Evolutionary conservation across 2,329 filamentous ascomycete species (phyloP), one percentile per base, ranked within the genome.

Genomic region (Epichloe glyceriae): DNA sequence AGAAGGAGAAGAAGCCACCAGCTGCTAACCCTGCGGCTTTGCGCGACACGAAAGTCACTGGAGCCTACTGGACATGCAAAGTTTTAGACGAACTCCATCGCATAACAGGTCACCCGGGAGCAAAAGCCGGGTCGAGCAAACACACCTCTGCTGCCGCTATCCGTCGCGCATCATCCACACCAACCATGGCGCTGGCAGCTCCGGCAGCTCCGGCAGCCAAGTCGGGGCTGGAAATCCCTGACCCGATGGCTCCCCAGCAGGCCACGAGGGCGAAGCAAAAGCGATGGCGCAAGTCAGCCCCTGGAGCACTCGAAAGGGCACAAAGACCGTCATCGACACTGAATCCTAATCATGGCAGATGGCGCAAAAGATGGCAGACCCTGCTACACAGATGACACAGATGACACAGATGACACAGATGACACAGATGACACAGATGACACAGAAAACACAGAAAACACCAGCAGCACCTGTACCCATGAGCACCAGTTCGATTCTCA

Each of bases 31-130:
- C 73, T 0, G 65, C 67, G 4, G 69, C 72, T 2, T 55, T 71
- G 33, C 71, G 71, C 5, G 73, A 76, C 48, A 70, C 73, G 51
- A 73, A 68, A 53, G 62, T 60, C 12, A 73, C 70, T 22, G 73
- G 65, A 0, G 73, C 72, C 0, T 73, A 71, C 53, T 67, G 72
- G 53, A 65, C 66, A 1, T 59, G 63, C 51, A 75, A 71, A 55
- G 72, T 76, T 38, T 52, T 69, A 42, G 54, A 62, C 8, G 64
- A 68, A 49, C 65, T 72, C 44, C 67, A 62, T 37, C 63, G 61
- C 11, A 67, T 71, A 47, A 64, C 66, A 14, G 62, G 63, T 4
- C 54, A 39, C 19, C 19, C 30, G 7, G 39, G 8, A 44, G 30
- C 19, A 17, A 17, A 19, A 34, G 8, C 26, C 14, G 11, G 19